Percentiles rank a stretch among this genome's conserved stretches.
phyloP scores from a whole-genome alignment of 179 eudicot species.

The Beta lomatogona region DNA sequence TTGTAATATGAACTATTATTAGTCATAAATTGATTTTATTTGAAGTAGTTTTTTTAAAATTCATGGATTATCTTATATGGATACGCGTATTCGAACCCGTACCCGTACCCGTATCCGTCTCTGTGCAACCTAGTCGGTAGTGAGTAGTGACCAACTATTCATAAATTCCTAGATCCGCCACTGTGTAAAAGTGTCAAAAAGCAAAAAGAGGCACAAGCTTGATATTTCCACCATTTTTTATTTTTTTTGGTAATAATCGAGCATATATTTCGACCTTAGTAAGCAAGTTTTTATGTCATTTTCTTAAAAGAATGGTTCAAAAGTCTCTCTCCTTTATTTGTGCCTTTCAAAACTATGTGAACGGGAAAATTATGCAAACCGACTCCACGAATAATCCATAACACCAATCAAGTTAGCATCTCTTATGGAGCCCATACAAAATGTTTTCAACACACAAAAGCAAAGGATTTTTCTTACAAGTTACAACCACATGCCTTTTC shows the following conservation, averaged over 20 bases:
- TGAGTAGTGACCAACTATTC: no score
- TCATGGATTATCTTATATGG: no score
- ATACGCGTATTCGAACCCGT: no score
- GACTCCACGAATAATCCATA: slow-evolving; percentile 18
- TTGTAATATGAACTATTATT: no score
- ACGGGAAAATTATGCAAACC: slow-evolving; percentile 1
- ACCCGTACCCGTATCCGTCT: no score
- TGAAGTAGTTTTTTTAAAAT: no score
- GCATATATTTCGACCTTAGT: slow-evolving; percentile 6
- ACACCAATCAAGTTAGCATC: slow-evolving; percentile 24
- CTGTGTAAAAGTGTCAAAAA: background rate
- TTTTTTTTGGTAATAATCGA: no score
- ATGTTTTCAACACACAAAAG: slow-evolving; percentile 10
- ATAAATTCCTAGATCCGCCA: no score
- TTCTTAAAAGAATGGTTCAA: background rate
- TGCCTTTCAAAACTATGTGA: slow-evolving; percentile 27
- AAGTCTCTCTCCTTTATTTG: background rate
- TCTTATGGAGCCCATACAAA: slow-evolving; percentile 26
- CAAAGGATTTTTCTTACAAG: slow-evolving; percentile 20
- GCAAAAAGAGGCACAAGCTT: slow-evolving; percentile 10
- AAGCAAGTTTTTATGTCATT: slow-evolving; percentile 2
- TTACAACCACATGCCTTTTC: slow-evolving; percentile 38
- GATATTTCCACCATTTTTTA: no score
- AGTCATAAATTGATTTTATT: no score
- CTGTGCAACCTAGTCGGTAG: no score